These are phyloP conservation scores for Sporothrix sp. DNA, from an alignment of 2,329 filamentous ascomycete species.

Conservation along the genomic window DNA sequence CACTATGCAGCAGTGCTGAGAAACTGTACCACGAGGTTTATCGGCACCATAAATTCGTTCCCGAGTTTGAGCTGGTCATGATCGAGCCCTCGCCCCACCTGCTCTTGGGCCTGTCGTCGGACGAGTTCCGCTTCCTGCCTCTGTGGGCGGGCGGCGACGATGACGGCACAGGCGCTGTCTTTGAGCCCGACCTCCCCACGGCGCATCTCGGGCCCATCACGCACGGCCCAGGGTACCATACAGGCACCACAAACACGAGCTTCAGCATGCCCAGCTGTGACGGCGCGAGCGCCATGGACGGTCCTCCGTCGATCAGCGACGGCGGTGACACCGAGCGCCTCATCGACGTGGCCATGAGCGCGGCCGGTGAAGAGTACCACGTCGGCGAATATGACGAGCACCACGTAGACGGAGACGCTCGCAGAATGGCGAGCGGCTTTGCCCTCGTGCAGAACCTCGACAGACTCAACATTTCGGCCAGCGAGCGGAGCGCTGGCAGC, in stretches of 20 bases:
- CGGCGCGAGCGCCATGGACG: conserved; percentile 5
- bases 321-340: background rate
- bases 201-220: conserved; percentile 36
- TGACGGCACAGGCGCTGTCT: conserved; percentile 43
- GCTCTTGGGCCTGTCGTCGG: conserved; percentile 41
- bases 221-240: conserved; percentile 39
- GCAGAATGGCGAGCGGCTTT: conserved; percentile 1
- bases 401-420: background rate
- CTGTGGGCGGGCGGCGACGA: conserved; percentile 53
- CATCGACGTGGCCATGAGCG: background rate
- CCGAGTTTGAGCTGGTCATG: conserved; percentile 27
- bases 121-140: conserved; percentile 54
- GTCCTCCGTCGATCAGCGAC: conserved; percentile 1
- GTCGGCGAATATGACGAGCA: background rate
- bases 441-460: conserved; percentile 2
- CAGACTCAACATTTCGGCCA: background rate
- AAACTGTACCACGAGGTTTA: conserved; percentile 1
- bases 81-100: conserved; percentile 32
- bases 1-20: background rate
- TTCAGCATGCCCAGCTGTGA: conserved; percentile 21
- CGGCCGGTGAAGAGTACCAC: background rate
- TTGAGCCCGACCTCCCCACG: conserved; percentile 32
- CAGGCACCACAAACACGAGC: conserved; percentile 29
- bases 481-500: background rate
- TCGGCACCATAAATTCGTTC: background rate